These are phyloP conservation scores for Firmiana major DNA, from an alignment of 345 rosid genomes.

Conservation along the genomic window DNA sequence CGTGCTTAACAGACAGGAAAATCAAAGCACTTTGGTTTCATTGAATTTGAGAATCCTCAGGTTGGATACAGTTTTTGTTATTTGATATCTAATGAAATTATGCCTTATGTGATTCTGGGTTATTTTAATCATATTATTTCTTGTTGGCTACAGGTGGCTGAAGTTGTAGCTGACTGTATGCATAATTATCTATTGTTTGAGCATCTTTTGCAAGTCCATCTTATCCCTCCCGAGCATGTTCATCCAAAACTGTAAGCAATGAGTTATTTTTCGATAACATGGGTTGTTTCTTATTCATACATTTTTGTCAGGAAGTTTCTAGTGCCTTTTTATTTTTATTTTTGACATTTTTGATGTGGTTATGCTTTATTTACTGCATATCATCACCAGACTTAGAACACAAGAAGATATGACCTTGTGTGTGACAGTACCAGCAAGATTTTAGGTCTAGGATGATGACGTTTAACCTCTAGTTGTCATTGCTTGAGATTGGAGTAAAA, in stretches of 20 bases:
- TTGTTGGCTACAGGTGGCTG: constrained; percentile 66
- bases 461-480: background rate
- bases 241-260: constrained; percentile 74
- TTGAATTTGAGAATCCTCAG: constrained; percentile 79
- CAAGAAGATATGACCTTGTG: background rate
- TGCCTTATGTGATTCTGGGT: background rate
- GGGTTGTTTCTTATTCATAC: background rate
- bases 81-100: background rate
- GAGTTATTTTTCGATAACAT: background rate
- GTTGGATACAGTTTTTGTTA: constrained; percentile 25
- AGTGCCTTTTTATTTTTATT: too few species aligned
- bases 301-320: background rate
- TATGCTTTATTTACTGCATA: background rate
- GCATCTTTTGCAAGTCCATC: constrained; percentile 76
- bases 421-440: background rate
- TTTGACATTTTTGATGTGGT: background rate
- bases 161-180: constrained; percentile 90
- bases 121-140: constrained; percentile 6
- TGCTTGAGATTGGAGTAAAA: background rate
- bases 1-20: constrained; percentile 72
- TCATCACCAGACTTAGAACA: background rate
- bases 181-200: constrained; percentile 78
- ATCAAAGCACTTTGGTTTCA: constrained; percentile 91
- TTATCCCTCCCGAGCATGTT: constrained; percentile 60
- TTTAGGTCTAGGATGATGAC: background rate